Evolutionary conservation across 768 basidiomycete species (phyloP).

Genomic region (Cubamyces sp.): DNA sequence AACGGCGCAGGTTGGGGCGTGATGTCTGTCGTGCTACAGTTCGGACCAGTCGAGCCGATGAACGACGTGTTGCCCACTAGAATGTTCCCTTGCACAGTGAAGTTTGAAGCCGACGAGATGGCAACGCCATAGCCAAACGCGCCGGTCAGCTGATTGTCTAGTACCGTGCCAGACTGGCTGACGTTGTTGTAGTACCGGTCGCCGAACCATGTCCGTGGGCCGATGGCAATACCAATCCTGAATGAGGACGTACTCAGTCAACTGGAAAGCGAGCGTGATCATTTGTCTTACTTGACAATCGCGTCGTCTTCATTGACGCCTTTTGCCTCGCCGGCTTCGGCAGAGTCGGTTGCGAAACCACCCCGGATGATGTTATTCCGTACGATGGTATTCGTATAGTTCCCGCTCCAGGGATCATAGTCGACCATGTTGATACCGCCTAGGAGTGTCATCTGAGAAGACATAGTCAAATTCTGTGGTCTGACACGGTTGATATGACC

Average conservation of each 20-base stretch:
- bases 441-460: slow-evolving; percentile 60
- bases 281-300: slow-evolving; percentile 65
- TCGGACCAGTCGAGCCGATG: slow-evolving; percentile 68
- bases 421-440: slow-evolving; percentile 85
- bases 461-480: neutral
- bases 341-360: slow-evolving; percentile 60
- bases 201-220: slow-evolving; percentile 79
- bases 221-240: slow-evolving; percentile 82
- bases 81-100: slow-evolving; percentile 64
- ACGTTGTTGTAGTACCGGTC: slow-evolving; percentile 57
- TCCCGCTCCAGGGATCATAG: slow-evolving; percentile 65
- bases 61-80: slow-evolving; percentile 75
- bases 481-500: neutral
- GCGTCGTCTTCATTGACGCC: slow-evolving; percentile 63
- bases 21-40: slow-evolving; percentile 55
- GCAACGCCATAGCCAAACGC: slow-evolving; percentile 79
- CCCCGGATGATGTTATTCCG: slow-evolving; percentile 69
- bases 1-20: slow-evolving; percentile 63
- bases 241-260: neutral
- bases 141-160: slow-evolving; percentile 61
- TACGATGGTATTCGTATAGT: slow-evolving; percentile 68
- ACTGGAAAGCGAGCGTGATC: neutral
- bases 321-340: slow-evolving; percentile 44
- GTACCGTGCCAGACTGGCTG: slow-evolving; percentile 55
- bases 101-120: slow-evolving; percentile 63